Conservation (phyloP, 2,329 filamentous ascomycete species). For the Pyrenophora teres region DNA sequence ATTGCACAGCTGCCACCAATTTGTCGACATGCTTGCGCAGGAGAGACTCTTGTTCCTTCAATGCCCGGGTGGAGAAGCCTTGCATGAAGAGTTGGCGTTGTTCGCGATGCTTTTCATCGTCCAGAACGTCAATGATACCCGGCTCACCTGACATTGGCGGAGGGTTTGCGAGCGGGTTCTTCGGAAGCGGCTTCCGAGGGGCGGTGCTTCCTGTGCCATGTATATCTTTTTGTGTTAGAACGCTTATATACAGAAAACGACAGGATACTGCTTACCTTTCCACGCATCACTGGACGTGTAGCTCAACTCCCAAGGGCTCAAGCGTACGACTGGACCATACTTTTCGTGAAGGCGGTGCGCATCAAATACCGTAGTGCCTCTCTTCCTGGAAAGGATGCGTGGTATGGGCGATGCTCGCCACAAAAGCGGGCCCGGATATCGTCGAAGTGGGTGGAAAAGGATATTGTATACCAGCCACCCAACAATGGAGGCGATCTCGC, state of each 20-base stretch:
- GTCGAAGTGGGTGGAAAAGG: constrained; percentile 6
- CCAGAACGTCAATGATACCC: constrained; percentile 5
- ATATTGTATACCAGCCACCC: constrained; percentile 3
- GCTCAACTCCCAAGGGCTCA: constrained; percentile 13
- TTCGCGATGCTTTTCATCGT: constrained; percentile 10
- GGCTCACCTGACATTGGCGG: constrained; percentile 10
- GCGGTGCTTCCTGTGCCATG: constrained; percentile 2
- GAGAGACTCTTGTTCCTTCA: constrained; percentile 8
- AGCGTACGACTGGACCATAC: constrained; percentile 16
- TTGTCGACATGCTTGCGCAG: constrained; percentile 7
- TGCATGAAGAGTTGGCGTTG: constrained; percentile 11
- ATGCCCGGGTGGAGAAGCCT: constrained; percentile 6
- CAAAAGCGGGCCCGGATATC: constrained; percentile 2
- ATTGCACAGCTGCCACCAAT: constrained; percentile 7
- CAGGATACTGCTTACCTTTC: constrained; percentile 7
- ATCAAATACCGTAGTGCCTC: not conserved
- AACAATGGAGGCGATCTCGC: not conserved
- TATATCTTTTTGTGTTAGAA: not conserved
- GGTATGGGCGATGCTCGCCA: constrained; percentile 6
- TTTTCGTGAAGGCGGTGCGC: constrained; percentile 10
- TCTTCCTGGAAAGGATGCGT: constrained; percentile 10
- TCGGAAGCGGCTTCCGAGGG: constrained; percentile 6
- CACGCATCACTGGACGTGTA: constrained; percentile 9
- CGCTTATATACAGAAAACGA: not conserved
- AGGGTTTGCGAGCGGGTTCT: constrained; percentile 7